A percentile compares a stretch with the other conserved stretches of the same genome.
Conservation (phyloP, 306 rosid species). For the Gastrolobium villosum region DNA sequence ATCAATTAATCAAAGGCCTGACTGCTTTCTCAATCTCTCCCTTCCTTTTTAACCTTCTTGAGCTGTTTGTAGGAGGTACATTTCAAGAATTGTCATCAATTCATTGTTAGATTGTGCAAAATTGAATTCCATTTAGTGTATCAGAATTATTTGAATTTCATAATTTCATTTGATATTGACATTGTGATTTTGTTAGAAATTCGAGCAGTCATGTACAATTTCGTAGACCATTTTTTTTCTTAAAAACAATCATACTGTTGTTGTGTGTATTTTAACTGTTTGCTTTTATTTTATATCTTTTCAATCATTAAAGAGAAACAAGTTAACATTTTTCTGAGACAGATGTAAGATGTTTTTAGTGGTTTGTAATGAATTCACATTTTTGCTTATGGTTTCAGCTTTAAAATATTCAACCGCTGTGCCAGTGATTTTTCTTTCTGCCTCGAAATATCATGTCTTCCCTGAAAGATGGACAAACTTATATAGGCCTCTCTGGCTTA, state of each 20-base stretch:
- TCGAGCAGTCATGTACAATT: background rate
- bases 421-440: conserved; percentile 94
- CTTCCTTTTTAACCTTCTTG: background rate
- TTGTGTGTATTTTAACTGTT: conserved; percentile 16
- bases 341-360: conserved; percentile 5
- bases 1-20: background rate
- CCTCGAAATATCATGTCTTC: conserved; percentile 90
- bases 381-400: conserved; percentile 78
- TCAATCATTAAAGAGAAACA: background rate
- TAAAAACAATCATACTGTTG: background rate
- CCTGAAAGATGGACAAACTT: conserved; percentile 86
- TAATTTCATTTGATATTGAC: conserved; percentile 2
- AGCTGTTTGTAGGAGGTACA: conserved; percentile 2
- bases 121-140: background rate
- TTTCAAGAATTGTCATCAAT: background rate
- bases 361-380: conserved; percentile 40
- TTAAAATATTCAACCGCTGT: conserved; percentile 94
- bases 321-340: conserved; percentile 7
- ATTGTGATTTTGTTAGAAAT: background rate
- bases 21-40: background rate
- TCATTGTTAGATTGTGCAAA: background rate
- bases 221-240: background rate
- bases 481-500: conserved; percentile 98
- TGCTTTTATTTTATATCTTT: background rate
- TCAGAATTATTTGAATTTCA: background rate